Base-by-base conservation (phyloP, 139 green algal genomes). In the Haematococcus lacustris region DNA sequence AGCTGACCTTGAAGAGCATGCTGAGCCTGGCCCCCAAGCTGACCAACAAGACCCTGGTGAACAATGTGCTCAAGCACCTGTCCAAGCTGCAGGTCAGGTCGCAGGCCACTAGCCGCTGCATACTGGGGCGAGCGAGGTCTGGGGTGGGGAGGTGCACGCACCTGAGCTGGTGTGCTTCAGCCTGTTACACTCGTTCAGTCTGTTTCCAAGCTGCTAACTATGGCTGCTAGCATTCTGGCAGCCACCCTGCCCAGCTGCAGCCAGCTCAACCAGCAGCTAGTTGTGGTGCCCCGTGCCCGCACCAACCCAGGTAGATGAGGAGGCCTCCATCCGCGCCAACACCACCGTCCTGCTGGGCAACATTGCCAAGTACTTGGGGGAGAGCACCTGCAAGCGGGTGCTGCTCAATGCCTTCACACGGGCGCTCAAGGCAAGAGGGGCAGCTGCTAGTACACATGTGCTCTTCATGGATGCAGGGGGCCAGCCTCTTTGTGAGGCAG, bases 321-420 rank as follows among this genome's bases (percentile, higher is more conserved):
- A 98, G 83, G 81, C 95, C 3, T 89, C 88, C 41, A 98, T 99
- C 75, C 88, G 95, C 21, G 95, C 95, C 79, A 99, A 99, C 87
- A 98, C 95, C 32, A 98, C 95, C 26, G 95, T 98, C 43, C 85
- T 97, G 70, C 87, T 99, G 64, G 93, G 95, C 76, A 98, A 94
- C 85, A 87, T 99, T 41, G 95, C 95, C 0, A 35, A 69, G 26
- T 79, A 93, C 78, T 83, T 99, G 3, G 82, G 83, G 23, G 90
- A 97, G 34, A 76, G 89, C 21, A 88, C 89, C 0, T 81, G 79
- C 75, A 68, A 74, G 60, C 60, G 79, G 0, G 91, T 98, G 51
- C 88, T 98, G 66, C 84, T 97, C 39, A 98, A 98, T 70, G 94
- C 94, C 33, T 98, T 98, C 84, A 91, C 88, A 0, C 78, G 94